These are phyloP conservation scores for Carpinus fangiana DNA, from an alignment of 306 rosid species.

Conservation along the genomic window DNA sequence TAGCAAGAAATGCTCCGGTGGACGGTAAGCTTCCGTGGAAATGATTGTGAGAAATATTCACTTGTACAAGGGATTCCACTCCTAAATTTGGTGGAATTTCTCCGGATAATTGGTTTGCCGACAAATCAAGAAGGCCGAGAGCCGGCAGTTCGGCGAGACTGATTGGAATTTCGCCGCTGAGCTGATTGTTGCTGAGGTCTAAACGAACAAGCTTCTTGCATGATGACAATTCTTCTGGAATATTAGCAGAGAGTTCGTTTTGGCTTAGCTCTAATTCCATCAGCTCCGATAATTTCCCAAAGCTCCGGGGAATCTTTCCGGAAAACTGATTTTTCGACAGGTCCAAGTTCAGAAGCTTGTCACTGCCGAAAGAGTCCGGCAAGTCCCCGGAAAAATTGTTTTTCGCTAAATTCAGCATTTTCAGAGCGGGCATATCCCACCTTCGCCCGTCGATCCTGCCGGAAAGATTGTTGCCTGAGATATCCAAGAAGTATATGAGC, in stretches of 20 bases:
- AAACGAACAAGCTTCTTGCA: conserved; percentile 69
- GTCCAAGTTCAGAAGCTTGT: conserved; percentile 62
- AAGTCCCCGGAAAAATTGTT: conserved; percentile 62
- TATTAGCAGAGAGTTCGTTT: conserved; percentile 58
- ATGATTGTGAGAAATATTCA: conserved; percentile 74
- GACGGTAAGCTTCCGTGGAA: conserved; percentile 70
- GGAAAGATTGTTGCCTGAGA: conserved; percentile 64
- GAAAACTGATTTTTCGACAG: conserved; percentile 61
- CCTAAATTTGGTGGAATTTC: conserved; percentile 66
- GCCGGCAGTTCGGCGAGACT: conserved; percentile 63
- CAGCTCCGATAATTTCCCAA: conserved; percentile 43
- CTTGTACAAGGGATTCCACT: conserved; percentile 65
- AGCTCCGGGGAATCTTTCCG: conserved; percentile 41
- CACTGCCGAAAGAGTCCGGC: conserved; percentile 58
- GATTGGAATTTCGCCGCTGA: conserved; percentile 56
- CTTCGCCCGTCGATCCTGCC: conserved; percentile 54
- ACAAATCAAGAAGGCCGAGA: conserved; percentile 75
- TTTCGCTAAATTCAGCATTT: conserved; percentile 72
- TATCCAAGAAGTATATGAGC: conserved; percentile 64
- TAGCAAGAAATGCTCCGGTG: conserved; percentile 72
- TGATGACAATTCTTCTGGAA: conserved; percentile 55
- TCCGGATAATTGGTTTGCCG: conserved; percentile 71
- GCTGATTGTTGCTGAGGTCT: conserved; percentile 62
- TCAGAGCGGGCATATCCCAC: conserved; percentile 74
- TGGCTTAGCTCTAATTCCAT: conserved; percentile 59